These are phyloP conservation scores for Neckera pumila DNA, from an alignment of 225 moss, liverwort and hornwort species.

Conservation along the genomic window DNA sequence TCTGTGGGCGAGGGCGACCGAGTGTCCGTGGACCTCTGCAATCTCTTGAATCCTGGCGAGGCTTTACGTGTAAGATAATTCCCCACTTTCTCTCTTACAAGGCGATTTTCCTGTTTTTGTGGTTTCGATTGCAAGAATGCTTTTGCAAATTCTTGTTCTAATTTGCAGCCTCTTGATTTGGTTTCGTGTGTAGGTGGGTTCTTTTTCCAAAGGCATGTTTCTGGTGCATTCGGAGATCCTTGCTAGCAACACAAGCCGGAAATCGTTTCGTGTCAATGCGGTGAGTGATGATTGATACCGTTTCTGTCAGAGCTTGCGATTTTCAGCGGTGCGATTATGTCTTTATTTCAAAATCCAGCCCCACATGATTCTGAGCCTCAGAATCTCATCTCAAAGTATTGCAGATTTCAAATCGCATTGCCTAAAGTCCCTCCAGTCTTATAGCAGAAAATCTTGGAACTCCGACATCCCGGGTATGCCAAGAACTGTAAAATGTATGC, in stretches of 20 bases:
- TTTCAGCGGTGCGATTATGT: neutral
- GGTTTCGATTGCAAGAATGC: neutral
- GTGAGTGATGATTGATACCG: constrained; percentile 19
- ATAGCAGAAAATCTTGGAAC: neutral
- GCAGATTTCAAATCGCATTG: neutral
- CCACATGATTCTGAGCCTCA: neutral
- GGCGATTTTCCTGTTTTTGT: neutral
- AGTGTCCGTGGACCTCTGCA: constrained; percentile 85
- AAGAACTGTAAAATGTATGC: neutral
- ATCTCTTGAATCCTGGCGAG: constrained; percentile 71
- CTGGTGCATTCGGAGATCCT: constrained; percentile 78
- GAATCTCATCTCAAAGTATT: neutral
- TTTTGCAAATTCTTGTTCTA: constrained; percentile 10
- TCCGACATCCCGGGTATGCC: neutral
- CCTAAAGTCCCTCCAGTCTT: neutral
- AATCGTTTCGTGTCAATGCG: constrained; percentile 84
- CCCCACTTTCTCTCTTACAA: neutral
- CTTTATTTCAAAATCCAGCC: neutral
- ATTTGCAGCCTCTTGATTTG: neutral
- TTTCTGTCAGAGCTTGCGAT: neutral
- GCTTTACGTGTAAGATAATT: constrained; percentile 55
- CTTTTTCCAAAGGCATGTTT: constrained; percentile 72
- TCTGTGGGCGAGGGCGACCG: constrained; percentile 77
- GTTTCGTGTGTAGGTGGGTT: constrained; percentile 43
- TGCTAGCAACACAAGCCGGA: constrained; percentile 43